phyloP scores from a whole-genome alignment of 257 asterid species.

The Scutellaria minor region DNA sequence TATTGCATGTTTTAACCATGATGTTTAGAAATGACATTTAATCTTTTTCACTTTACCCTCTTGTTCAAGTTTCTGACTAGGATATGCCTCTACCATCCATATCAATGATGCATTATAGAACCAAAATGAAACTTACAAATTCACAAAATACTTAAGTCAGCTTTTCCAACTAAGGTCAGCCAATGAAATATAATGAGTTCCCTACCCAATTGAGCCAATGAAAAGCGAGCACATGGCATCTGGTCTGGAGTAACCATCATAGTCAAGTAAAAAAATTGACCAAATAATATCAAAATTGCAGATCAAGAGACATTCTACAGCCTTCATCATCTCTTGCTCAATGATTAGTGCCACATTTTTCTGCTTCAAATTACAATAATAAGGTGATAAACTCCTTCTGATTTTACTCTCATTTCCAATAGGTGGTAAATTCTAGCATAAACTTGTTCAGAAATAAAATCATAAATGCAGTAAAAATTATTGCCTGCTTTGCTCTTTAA shows the following conservation, averaged over 20 bases:
- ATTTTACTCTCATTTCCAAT: background rate
- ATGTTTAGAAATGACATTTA: background rate
- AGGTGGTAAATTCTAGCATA: background rate
- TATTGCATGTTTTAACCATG: background rate
- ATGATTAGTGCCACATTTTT: background rate
- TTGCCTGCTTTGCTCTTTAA: conserved; percentile 10
- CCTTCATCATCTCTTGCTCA: background rate
- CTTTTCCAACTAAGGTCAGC: conserved; percentile 5
- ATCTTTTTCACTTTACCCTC: background rate
- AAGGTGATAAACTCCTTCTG: background rate
- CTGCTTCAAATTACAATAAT: background rate
- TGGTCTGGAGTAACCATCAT: background rate
- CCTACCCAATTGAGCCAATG: background rate
- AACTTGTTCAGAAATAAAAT: background rate
- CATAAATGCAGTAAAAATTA: background rate
- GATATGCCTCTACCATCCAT: background rate
- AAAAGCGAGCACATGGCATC: conserved; percentile 1
- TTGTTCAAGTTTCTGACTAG: background rate
- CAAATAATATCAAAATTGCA: conserved; percentile 2
- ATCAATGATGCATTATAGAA: background rate
- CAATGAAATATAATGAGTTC: background rate
- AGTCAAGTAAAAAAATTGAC: conserved; percentile 3
- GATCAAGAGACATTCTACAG: background rate
- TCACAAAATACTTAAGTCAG: background rate
- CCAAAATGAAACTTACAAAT: background rate